These are phyloP conservation scores for Pseudogymnoascus sp. DNA, from an alignment of 2,329 filamentous ascomycete species.

Conservation along the genomic window DNA sequence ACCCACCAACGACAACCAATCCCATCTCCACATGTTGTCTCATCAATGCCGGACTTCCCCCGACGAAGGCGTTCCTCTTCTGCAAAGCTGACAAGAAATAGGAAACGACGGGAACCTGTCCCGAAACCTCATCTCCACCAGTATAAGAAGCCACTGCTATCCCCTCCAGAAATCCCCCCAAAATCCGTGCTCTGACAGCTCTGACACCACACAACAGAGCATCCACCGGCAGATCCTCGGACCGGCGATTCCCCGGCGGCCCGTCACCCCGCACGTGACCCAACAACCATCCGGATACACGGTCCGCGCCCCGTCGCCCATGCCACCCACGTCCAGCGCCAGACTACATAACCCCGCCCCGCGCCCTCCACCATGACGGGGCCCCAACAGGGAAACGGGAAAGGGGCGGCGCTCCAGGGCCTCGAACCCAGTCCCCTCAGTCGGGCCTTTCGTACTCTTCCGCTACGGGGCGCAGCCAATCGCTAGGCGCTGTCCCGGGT, in stretches of 20 bases:
- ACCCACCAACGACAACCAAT: background rate
- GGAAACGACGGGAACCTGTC: background rate
- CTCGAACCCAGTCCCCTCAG: background rate
- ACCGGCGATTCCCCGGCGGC: background rate
- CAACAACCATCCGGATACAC: background rate
- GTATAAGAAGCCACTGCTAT: background rate
- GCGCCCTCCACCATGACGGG: background rate
- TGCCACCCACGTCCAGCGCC: background rate
- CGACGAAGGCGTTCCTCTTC: background rate
- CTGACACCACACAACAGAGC: background rate
- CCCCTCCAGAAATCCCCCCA: background rate
- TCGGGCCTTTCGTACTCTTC: constrained; percentile 1
- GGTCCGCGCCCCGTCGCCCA: background rate
- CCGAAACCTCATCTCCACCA: background rate
- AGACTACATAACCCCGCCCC: constrained; percentile 1
- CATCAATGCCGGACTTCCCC: background rate
- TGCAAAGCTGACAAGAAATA: background rate
- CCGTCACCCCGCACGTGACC: background rate
- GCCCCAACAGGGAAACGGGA: background rate
- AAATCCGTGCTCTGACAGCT: background rate
- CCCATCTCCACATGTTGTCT: background rate
- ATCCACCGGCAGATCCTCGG: background rate
- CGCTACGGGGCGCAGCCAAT: background rate
- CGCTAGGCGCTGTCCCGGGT: background rate
- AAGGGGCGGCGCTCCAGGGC: background rate